Percentiles rank a stretch among this genome's conserved stretches.
Evolutionary conservation across 169 alveolate species (phyloP).

Genomic region (Plasmodium adleri): DNA sequence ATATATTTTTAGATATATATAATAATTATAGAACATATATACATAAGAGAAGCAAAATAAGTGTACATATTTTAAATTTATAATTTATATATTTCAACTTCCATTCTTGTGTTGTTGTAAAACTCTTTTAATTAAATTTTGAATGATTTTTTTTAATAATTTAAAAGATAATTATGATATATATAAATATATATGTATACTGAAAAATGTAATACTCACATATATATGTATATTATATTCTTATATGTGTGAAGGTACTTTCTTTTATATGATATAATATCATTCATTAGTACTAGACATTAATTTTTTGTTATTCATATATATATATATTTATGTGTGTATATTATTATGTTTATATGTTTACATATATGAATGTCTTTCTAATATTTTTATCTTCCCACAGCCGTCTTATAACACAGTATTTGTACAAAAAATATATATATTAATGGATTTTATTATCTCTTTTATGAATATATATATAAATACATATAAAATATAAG

Average conservation of each 20-base stretch:
- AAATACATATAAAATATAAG: not conserved
- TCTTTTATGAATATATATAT: not conserved
- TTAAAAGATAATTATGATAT: constrained; percentile 8
- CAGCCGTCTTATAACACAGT: no score
- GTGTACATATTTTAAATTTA: not conserved
- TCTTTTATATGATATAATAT: constrained; percentile 24
- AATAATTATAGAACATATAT: not conserved
- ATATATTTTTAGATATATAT: not conserved
- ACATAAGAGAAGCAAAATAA: not conserved
- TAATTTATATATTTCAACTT: not conserved
- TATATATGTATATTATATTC: not conserved
- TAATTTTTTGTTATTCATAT: no score
- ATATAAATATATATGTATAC: not conserved
- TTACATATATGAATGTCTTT: no score
- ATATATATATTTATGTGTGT: no score
- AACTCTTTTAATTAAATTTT: constrained; percentile 49
- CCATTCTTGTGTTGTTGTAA: constrained; percentile 17
- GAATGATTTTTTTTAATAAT: constrained; percentile 26
- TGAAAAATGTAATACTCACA: not conserved
- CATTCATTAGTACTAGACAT: constrained; percentile 7
- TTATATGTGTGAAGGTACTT: no score
- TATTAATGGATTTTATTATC: no score
- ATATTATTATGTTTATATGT: no score
- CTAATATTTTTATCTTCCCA: no score
- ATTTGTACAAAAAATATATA: no score